Evolutionary conservation across 2,329 filamentous ascomycete species (phyloP).

Genomic region (Aspergillus latus): DNA sequence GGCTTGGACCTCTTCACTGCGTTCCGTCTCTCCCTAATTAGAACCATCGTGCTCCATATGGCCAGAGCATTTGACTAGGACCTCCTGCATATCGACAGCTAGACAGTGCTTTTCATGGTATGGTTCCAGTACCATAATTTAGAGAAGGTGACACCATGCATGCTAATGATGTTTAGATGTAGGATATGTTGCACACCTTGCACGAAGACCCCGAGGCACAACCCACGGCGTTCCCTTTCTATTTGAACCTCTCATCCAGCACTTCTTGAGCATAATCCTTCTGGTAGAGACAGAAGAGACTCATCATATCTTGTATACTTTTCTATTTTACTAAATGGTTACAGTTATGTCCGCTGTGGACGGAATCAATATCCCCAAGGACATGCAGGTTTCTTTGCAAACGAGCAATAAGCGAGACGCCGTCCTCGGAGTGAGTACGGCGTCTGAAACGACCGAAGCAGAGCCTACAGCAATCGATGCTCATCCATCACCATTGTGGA

Average conservation of each 20-base stretch:
- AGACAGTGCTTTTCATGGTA: neutral
- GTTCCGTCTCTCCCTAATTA: neutral
- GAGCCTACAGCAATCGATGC: slow-evolving; percentile 3
- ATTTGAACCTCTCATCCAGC: neutral
- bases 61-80: neutral
- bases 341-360: slow-evolving; percentile 1
- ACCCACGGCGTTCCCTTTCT: neutral
- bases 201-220: neutral
- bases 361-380: slow-evolving; percentile 15
- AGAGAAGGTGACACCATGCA: slow-evolving; percentile 14
- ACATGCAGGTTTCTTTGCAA: slow-evolving; percentile 22
- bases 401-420: slow-evolving; percentile 21
- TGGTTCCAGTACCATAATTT: neutral
- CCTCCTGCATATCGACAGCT: slow-evolving; percentile 3
- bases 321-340: neutral
- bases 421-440: slow-evolving; percentile 18
- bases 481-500: slow-evolving; percentile 49
- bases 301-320: neutral
- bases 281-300: neutral
- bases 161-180: neutral
- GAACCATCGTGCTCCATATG: neutral
- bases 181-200: slow-evolving; percentile 8
- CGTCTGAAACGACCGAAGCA: slow-evolving; percentile 8
- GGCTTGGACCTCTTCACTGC: neutral
- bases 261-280: neutral